These are phyloP conservation scores for Suhomyces wounanorum DNA, from an alignment of 1,139 yeast genomes.

Conservation along the genomic window DNA sequence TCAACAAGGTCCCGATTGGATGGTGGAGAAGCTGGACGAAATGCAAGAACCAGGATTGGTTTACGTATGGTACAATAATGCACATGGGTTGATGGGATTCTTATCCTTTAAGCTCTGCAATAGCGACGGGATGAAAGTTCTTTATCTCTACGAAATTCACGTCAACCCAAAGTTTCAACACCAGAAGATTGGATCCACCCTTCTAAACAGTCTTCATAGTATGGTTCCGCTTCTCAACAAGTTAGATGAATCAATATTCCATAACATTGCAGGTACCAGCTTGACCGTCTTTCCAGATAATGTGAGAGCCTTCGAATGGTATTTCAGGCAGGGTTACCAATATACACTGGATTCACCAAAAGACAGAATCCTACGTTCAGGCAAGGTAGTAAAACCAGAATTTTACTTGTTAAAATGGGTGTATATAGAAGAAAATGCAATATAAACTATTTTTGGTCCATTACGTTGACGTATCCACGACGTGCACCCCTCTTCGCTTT, in stretches of 20 bases:
- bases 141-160: conserved; percentile 60
- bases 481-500: conserved; percentile 67
- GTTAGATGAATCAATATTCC: conserved; percentile 6
- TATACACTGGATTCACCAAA: conserved; percentile 44
- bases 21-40: conserved; percentile 43
- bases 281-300: conserved; percentile 58
- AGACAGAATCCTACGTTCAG: conserved; percentile 42
- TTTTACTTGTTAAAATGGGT: conserved; percentile 33
- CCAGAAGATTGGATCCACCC: conserved; percentile 32
- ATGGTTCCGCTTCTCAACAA: conserved; percentile 22
- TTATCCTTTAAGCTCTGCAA: conserved; percentile 43
- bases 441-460: conserved; percentile 41
- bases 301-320: conserved; percentile 44
- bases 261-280: conserved; percentile 32
- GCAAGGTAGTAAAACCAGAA: conserved; percentile 42
- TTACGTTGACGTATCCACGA: conserved; percentile 76
- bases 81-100: conserved; percentile 31
- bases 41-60: conserved; percentile 48
- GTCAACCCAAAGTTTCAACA: conserved; percentile 34
- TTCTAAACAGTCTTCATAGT: conserved; percentile 35
- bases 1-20: conserved; percentile 47
- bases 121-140: conserved; percentile 33
- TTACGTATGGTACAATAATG: conserved; percentile 33
- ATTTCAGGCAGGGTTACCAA: conserved; percentile 39
- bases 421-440: conserved; percentile 3